A percentile compares a stretch with the other conserved stretches of the same genome.
Conservation (phyloP, 768 basidiomycete species). For the Tephrocybe sp. region DNA sequence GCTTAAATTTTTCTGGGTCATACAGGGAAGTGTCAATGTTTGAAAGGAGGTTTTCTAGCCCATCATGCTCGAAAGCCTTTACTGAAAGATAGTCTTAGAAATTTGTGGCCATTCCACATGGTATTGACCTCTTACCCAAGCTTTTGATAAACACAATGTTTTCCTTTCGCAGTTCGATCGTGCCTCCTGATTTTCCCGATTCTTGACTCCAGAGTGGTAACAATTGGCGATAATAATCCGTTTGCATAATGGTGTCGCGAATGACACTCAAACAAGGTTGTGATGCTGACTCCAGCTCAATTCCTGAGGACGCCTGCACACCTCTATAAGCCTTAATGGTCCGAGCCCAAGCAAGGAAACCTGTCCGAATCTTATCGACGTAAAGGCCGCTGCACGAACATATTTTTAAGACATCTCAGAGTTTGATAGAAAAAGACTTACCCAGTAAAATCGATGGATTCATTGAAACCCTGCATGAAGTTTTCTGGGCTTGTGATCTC, state of each 20-base stretch:
- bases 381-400: constrained; percentile 41
- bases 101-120: neutral
- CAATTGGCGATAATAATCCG: constrained; percentile 62
- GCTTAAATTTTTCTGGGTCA: constrained; percentile 80
- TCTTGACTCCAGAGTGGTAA: constrained; percentile 79
- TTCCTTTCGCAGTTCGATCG: constrained; percentile 57
- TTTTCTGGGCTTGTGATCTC: constrained; percentile 44
- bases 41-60: constrained; percentile 51
- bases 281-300: constrained; percentile 58
- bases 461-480: constrained; percentile 49
- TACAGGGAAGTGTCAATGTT: constrained; percentile 61
- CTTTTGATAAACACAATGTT: constrained; percentile 43
- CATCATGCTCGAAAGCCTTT: constrained; percentile 60
- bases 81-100: constrained; percentile 36
- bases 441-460: constrained; percentile 36
- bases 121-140: constrained; percentile 27
- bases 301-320: constrained; percentile 34
- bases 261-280: constrained; percentile 53
- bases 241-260: constrained; percentile 39
- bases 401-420: constrained; percentile 11
- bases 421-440: constrained; percentile 21
- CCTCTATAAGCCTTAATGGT: constrained; percentile 60
- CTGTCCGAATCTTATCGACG: constrained; percentile 74
- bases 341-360: constrained; percentile 75
- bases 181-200: constrained; percentile 53